These are phyloP conservation scores for Lepidium sativum DNA, from an alignment of 345 rosid species.

Conservation along the genomic window DNA sequence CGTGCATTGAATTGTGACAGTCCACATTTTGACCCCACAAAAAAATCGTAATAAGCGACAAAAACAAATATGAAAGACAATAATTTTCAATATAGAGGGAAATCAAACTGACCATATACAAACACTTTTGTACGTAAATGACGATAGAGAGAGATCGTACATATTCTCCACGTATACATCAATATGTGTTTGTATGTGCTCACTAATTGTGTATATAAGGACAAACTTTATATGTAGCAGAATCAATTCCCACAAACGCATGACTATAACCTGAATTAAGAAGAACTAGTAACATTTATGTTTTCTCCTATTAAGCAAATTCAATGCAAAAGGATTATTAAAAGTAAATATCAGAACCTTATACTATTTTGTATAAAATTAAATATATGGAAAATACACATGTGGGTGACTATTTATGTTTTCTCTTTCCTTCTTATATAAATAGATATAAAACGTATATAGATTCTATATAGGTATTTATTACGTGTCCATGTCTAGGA, in stretches of 20 bases:
- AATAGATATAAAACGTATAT: conserved; percentile 11
- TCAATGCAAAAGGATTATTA: neutral
- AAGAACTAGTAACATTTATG: conserved; percentile 46
- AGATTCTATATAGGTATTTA: conserved; percentile 28
- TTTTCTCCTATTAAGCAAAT: conserved; percentile 13
- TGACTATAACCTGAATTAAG: conserved; percentile 18
- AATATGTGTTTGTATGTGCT: conserved; percentile 6
- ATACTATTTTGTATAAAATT: neutral
- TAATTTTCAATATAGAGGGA: conserved; percentile 17
- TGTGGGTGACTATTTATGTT: conserved; percentile 20
- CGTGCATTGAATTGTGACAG: conserved; percentile 22
- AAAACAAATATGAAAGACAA: conserved; percentile 22
- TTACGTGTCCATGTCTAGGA: conserved; percentile 33
- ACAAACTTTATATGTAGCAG: neutral
- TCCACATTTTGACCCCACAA: conserved; percentile 19
- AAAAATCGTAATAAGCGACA: conserved; percentile 18
- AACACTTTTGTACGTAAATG: conserved; percentile 23
- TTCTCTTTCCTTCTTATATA: conserved; percentile 8
- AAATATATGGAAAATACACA: conserved; percentile 2
- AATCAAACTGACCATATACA: conserved; percentile 30
- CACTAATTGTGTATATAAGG: conserved; percentile 1
- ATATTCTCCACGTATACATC: conserved; percentile 4
- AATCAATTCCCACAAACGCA: neutral
- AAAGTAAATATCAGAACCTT: conserved; percentile 4
- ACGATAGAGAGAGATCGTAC: conserved; percentile 5